Conservation (phyloP, 2,329 filamentous ascomycete genomes). For the Pezicula radicicola region DNA sequence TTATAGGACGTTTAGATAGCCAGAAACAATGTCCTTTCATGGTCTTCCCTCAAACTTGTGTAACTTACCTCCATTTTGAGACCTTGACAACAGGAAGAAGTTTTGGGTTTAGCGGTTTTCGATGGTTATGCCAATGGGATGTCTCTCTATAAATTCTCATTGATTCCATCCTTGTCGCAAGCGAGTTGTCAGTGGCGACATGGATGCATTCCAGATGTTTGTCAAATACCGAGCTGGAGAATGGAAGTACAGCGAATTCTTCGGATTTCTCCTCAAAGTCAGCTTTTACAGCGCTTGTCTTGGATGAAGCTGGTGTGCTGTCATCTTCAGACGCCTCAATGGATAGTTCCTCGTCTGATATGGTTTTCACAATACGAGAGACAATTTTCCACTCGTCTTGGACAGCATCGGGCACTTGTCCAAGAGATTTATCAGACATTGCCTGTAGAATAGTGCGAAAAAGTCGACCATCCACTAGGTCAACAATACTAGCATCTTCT, state of each 20-base stretch:
- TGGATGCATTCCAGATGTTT: conserved; percentile 40
- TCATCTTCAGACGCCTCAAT: conserved; percentile 19
- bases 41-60: too few relatives aligned
- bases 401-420: conserved; percentile 11
- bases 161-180: conserved; percentile 15
- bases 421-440: conserved; percentile 18
- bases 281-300: conserved; percentile 5
- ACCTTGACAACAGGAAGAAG: conserved; percentile 37
- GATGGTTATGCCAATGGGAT: conserved; percentile 62
- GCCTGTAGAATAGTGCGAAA: conserved; percentile 25
- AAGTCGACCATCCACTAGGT: conserved; percentile 54
- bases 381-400: conserved; percentile 22
- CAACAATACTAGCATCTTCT: conserved; percentile 43
- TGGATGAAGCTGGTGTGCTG: conserved; percentile 11
- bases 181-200: conserved; percentile 30
- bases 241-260: conserved; percentile 36
- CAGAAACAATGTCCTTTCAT: too few relatives aligned
- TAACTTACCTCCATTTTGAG: conserved; percentile 28
- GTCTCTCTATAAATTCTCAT: conserved; percentile 44
- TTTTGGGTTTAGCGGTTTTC: conserved; percentile 44
- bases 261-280: conserved; percentile 12
- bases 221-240: conserved; percentile 45
- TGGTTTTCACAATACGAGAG: conserved; percentile 24
- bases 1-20: too few relatives aligned
- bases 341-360: conserved; percentile 27